phyloP scores from a whole-genome alignment of 2,329 filamentous ascomycete genomes.

The Corniculantispora saksenae region DNA sequence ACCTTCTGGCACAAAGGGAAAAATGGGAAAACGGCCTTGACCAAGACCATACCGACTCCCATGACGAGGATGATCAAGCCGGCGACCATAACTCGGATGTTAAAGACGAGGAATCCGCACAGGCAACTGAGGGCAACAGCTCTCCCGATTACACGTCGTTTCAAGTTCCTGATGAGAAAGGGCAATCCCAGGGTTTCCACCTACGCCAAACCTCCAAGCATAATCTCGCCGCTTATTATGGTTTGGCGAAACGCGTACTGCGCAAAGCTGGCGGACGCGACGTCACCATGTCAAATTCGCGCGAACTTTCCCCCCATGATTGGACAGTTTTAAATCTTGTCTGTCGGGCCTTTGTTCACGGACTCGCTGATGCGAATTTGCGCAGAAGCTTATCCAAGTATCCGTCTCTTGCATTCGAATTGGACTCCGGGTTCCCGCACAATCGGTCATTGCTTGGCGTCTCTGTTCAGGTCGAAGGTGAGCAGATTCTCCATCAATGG shows the following conservation, averaged over 20 bases:
- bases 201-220: constrained; percentile 46
- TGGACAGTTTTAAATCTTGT: constrained; percentile 53
- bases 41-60: constrained; percentile 37
- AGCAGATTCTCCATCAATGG: constrained; percentile 51
- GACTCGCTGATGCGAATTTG: constrained; percentile 51
- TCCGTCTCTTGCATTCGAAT: constrained; percentile 47
- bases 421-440: constrained; percentile 28
- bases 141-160: constrained; percentile 22
- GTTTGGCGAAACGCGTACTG: constrained; percentile 50
- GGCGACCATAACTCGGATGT: constrained; percentile 26
- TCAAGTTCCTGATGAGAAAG: constrained; percentile 24
- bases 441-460: constrained; percentile 56
- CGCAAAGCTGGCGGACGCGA: constrained; percentile 52
- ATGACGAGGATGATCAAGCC: constrained; percentile 39
- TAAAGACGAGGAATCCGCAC: constrained; percentile 28
- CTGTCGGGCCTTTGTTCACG: constrained; percentile 54
- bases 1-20: constrained; percentile 63
- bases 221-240: constrained; percentile 49
- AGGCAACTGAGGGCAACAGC: constrained; percentile 1
- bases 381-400: constrained; percentile 46
- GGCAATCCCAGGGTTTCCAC: constrained; percentile 27
- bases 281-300: constrained; percentile 47
- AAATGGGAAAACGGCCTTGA: constrained; percentile 68
- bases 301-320: constrained; percentile 46
- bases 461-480: constrained; percentile 57